These are phyloP conservation scores for Omphalea diandra DNA, from an alignment of 441 rosid species.

Conservation along the genomic window DNA sequence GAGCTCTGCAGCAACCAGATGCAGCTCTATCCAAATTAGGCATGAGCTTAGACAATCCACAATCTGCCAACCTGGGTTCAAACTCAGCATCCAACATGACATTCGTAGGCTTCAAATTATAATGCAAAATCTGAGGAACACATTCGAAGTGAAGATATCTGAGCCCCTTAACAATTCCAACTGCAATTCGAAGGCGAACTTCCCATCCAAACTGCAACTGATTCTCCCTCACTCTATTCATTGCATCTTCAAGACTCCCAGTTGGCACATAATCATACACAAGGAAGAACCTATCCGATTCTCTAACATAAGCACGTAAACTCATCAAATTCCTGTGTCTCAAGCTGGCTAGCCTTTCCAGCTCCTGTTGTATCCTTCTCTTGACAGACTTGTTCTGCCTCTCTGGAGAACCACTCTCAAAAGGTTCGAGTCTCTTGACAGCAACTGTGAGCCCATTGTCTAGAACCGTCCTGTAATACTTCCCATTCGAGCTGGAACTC, in stretches of 20 bases:
- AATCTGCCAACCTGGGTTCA: constrained; percentile 82
- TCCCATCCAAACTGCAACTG: constrained; percentile 80
- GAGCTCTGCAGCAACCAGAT: constrained; percentile 68
- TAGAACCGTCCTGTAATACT: constrained; percentile 67
- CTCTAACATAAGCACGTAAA: constrained; percentile 82
- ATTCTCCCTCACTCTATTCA: constrained; percentile 65
- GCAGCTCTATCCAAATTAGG: constrained; percentile 48
- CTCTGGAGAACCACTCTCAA: constrained; percentile 58
- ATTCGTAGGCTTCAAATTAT: constrained; percentile 79
- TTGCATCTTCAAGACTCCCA: constrained; percentile 86
- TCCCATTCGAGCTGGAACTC: constrained; percentile 79
- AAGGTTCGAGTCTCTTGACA: constrained; percentile 70
- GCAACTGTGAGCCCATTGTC: constrained; percentile 82
- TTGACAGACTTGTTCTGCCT: constrained; percentile 58
- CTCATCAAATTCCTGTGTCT: constrained; percentile 88
- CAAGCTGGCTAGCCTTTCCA: constrained; percentile 77
- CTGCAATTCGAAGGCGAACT: constrained; percentile 73
- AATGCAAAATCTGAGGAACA: constrained; percentile 71
- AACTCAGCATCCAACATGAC: constrained; percentile 94
- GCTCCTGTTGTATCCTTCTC: constrained; percentile 74
- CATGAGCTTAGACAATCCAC: constrained; percentile 63
- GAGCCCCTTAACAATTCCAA: constrained; percentile 86
- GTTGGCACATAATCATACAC: constrained; percentile 78
- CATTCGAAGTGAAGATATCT: constrained; percentile 75
- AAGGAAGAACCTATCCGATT: constrained; percentile 62